These are phyloP conservation scores for Silene conica DNA, from an alignment of 148 eudicot species.

Conservation along the genomic window DNA sequence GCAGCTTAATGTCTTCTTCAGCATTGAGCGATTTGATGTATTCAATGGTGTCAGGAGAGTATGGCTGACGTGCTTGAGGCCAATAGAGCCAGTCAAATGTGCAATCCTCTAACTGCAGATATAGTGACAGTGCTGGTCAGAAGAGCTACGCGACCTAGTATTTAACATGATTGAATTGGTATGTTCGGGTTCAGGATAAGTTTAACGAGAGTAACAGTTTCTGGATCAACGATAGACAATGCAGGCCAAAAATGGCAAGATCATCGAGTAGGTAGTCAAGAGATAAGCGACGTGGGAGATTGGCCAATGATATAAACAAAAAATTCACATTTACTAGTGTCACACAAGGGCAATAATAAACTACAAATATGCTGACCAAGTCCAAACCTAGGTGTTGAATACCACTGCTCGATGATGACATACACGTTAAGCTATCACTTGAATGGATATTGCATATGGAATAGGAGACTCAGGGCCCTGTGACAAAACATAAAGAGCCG, in stretches of 20 bases:
- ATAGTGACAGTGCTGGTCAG: background rate
- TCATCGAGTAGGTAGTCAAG: background rate
- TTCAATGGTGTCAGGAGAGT: conserved; percentile 38
- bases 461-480: background rate
- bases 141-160: background rate
- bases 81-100: conserved; percentile 90
- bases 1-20: conserved; percentile 56
- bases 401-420: no score
- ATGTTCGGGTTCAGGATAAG: background rate
- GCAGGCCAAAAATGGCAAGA: background rate
- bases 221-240: background rate
- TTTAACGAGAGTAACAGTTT: background rate
- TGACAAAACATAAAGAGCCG: background rate
- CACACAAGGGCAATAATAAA: background rate
- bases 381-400: no score
- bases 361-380: no score
- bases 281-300: background rate
- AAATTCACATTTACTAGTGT: background rate
- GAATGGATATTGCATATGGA: background rate
- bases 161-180: background rate
- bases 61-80: conserved; percentile 72
- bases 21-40: conserved; percentile 66
- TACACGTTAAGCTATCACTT: no score
- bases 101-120: conserved; percentile 68
- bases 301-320: background rate